Conservation (phyloP, 2,329 filamentous ascomycete genomes). For the Hirsutella thompsonii region DNA sequence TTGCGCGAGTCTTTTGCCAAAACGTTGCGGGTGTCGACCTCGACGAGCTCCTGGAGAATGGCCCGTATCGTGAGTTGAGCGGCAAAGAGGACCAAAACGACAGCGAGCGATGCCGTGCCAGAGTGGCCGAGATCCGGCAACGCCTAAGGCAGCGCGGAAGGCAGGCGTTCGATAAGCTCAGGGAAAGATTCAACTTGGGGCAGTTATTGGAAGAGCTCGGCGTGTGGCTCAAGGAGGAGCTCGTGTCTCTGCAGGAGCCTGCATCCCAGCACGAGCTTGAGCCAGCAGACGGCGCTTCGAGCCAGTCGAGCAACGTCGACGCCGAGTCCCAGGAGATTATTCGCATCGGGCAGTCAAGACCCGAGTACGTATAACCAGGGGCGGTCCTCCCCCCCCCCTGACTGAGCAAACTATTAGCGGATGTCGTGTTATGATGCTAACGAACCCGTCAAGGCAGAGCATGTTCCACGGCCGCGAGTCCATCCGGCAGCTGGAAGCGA, state of each 20-base stretch:
- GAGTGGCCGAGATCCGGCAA: background rate
- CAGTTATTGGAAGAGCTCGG: slow-evolving; percentile 2
- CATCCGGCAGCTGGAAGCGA: background rate
- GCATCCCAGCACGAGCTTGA: too few relatives aligned
- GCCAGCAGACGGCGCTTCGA: too few relatives aligned
- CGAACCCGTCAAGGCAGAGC: too few relatives aligned
- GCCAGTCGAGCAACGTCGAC: too few relatives aligned
- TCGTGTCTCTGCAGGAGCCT: too few relatives aligned
- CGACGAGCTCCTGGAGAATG: slow-evolving; percentile 6
- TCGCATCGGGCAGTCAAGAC: too few relatives aligned
- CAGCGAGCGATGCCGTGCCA: background rate
- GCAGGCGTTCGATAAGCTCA: slow-evolving; percentile 6
- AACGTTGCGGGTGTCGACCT: slow-evolving; percentile 1
- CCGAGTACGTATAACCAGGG: too few relatives aligned
- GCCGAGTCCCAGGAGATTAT: too few relatives aligned
- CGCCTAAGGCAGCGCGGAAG: slow-evolving; percentile 2
- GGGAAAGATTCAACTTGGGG: slow-evolving; percentile 7
- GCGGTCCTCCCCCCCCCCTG: too few relatives aligned
- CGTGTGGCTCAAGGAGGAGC: too few relatives aligned
- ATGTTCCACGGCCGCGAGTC: background rate
- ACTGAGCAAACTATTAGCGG: too few relatives aligned
- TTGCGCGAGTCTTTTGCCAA: slow-evolving; percentile 19
- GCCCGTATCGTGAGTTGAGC: slow-evolving; percentile 13
- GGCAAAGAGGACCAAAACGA: slow-evolving; percentile 2
- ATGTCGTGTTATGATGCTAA: too few relatives aligned